Percentiles rank a stretch among this genome's conserved stretches.
These are phyloP conservation scores for Prinsepia uniflora DNA, from an alignment of 306 rosid genomes.

Conservation along the genomic window DNA sequence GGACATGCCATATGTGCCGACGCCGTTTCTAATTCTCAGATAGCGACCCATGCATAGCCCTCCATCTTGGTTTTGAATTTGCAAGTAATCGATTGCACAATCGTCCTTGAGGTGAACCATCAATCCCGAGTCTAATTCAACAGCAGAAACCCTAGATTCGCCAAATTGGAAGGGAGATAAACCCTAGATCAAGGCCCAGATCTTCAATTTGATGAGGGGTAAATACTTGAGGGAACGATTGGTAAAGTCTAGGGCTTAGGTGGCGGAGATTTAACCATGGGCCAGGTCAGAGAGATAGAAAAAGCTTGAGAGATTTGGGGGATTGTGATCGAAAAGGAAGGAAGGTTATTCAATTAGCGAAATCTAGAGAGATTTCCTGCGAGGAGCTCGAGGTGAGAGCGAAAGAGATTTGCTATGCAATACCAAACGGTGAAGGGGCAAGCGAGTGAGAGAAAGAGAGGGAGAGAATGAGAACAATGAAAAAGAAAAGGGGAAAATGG, in stretches of 20 bases:
- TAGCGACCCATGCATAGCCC: conserved; percentile 90
- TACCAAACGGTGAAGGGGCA: conserved; percentile 40
- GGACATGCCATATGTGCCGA: conserved; percentile 99
- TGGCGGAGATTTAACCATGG: conserved; percentile 13
- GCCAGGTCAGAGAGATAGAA: background rate
- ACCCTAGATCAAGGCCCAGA: conserved; percentile 66
- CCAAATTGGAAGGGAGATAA: conserved; percentile 3
- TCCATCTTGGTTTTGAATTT: conserved; percentile 56
- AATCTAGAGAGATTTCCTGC: conserved; percentile 62
- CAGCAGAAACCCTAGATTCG: conserved; percentile 43
- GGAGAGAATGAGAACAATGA: conserved; percentile 10
- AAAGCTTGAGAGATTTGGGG: conserved; percentile 21
- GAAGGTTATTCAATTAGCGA: conserved; percentile 32
- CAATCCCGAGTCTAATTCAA: conserved; percentile 70
- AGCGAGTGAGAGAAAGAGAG: conserved; percentile 6
- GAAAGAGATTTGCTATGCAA: conserved; percentile 28
- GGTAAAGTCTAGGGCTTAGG: conserved; percentile 48
- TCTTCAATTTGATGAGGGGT: conserved; percentile 34
- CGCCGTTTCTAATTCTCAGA: conserved; percentile 79
- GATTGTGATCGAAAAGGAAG: conserved; percentile 41
- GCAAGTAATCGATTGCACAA: conserved; percentile 57
- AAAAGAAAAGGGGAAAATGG: conserved; percentile 15
- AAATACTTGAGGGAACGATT: background rate
- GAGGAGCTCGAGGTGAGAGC: conserved; percentile 51
- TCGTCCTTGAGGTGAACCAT: conserved; percentile 75